These are phyloP conservation scores for Aureobasidium pullulans DNA, from an alignment of 2,329 filamentous ascomycete species.

Conservation along the genomic window DNA sequence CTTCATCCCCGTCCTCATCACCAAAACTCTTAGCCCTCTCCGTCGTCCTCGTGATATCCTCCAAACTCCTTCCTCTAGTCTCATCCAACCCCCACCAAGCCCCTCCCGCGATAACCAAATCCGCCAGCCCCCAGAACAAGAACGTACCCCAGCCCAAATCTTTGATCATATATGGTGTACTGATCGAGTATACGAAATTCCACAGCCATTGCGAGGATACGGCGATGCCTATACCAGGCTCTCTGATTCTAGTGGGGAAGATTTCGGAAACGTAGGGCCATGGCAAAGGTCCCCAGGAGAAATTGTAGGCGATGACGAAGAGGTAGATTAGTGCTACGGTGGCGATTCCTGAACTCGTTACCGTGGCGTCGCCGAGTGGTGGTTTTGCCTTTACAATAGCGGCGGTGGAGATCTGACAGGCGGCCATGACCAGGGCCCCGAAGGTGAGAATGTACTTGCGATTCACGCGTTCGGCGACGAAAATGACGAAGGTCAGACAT, in stretches of 20 bases:
- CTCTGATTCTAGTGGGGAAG: constrained; percentile 45
- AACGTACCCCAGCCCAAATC: constrained; percentile 43
- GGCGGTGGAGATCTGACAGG: constrained; percentile 28
- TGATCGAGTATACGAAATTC: constrained; percentile 36
- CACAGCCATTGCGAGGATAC: constrained; percentile 46
- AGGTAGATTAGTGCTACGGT: constrained; percentile 50
- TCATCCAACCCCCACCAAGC: constrained; percentile 33
- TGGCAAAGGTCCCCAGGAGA: constrained; percentile 44
- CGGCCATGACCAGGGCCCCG: constrained; percentile 29
- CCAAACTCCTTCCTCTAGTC: constrained; percentile 29
- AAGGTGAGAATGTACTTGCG: constrained; percentile 30
- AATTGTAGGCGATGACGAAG: constrained; percentile 47
- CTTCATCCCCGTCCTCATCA: background rate
- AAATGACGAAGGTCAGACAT: constrained; percentile 46
- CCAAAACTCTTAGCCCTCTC: constrained; percentile 6
- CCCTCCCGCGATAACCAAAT: constrained; percentile 35
- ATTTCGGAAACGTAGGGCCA: constrained; percentile 45
- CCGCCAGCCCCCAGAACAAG: constrained; percentile 41
- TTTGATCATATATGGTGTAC: constrained; percentile 45
- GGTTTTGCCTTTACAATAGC: constrained; percentile 25
- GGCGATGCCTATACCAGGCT: constrained; percentile 43
- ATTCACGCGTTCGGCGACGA: constrained; percentile 44
- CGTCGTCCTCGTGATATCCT: constrained; percentile 24
- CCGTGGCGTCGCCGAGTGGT: constrained; percentile 20
- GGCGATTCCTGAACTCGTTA: constrained; percentile 36